Evolutionary conservation across 768 basidiomycete species (phyloP), one percentile per base, ranked within the genome.

Genomic region (Clathrus columnatus): DNA sequence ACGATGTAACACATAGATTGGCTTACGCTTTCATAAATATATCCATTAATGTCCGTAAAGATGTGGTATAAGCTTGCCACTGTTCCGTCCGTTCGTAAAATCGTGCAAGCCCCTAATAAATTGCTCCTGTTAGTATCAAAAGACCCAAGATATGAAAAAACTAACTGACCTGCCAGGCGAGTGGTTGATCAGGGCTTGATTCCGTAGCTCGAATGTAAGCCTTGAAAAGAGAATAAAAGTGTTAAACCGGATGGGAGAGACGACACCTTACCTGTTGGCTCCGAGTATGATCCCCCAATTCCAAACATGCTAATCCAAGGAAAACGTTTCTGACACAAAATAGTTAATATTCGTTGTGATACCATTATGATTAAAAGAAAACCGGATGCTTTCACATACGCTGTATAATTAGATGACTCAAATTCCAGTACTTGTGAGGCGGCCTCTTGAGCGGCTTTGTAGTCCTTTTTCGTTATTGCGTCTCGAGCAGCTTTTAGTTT

Each of bases 361-460:
- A 44, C 27, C 1, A 48, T 20, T 6, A 18, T 30, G 20, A 23
- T 5, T 5, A 41, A 20, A 16, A 43, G 29, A 18, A 14, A 26
- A 32, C 28, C 20, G n/a, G n/a, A n/a, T n/a, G n/a, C n/a, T n/a
- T 5, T 5, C n/a, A 77, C 85, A 63, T 66, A 94, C 91, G 89
- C 93, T 63, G 87, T 83, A 65, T 95, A 95, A 63, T 91, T 92
- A 43, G 81, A 78, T 1, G 84, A 77, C 55, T 96, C 93, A 60
- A 81, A 83, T 32, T 84, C 82, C 17, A 91, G 70, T 7, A 84
- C 82, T 59, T 82, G 77, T 43, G 72, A 66, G 7, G 85, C 81
- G n/a, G 82, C 78, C 60, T 84, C 78, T 57, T 77, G 80, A 10
- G 90, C 92, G 18, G 69, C 70, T 4, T 72, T 66, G 61, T 80